Evolutionary conservation across 2,329 filamentous ascomycete species (phyloP), one percentile per base, ranked within the genome.

Genomic region (Sporothrix inflata): DNA sequence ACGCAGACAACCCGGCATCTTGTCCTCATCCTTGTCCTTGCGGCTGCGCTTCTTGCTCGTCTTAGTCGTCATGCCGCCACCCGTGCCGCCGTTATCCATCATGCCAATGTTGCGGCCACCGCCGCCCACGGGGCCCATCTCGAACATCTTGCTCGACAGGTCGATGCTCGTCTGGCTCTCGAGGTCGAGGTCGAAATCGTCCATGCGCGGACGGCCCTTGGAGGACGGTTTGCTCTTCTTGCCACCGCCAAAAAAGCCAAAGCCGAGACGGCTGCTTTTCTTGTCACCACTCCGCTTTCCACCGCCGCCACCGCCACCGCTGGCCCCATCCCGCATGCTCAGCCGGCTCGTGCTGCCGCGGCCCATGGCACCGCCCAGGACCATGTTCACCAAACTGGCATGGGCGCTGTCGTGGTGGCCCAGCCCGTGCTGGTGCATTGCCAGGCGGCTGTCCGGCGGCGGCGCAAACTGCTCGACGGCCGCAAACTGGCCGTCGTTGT

Each of bases 131-230:
- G 63, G 69, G 21, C 71, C 73, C 75, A 82, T 82, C 70, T 79
- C 77, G 53, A 81, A 78, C 74, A 81, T 77, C 76, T 84, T 79
- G 77, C 85, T 81, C 68, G 80, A 79, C 19, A 84, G 76, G 74
- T 84, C 86, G 53, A 75, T 71, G 70, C 83, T 84, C 7, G 83
- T 81, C 79, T 91, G 89, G 77, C 88, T 91, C 80, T 90, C 89
- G 5, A 91, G 78, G 75, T 91, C 89, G 49, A 90, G 80, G 78
- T 88, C 89, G 72, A 90, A 86, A 76, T 86, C 84, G 75, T 90
- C 86, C 77, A 87, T 83, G 75, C 83, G 84, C 79, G 79, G 71
- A 65, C 70, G 72, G 42, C 51, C n/a, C 60, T 72, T 72, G 74
- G 77, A 77, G 73, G 42, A 24, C 24, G 70, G 34, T 21, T 67